Base-by-base conservation (phyloP, 805 yeast species). In the Candida ipomoeae region DNA sequence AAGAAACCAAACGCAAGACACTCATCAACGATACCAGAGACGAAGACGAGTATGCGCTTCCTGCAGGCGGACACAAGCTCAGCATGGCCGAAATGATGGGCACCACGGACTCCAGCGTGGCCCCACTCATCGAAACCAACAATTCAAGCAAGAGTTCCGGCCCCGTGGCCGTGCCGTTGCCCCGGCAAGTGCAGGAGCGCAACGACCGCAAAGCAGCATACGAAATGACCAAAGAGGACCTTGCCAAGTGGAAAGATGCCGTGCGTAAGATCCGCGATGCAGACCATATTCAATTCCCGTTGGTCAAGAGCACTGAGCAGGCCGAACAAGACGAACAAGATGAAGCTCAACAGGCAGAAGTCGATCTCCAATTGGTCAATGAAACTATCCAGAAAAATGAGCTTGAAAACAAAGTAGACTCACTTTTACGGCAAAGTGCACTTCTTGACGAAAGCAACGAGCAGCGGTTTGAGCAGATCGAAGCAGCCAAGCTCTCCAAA, bases 141-240 rank as follows among this genome's bases (percentile, higher is more conserved):
- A 68, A 68, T 3, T 69, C 26, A 14, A 18, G 68, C 37, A 67
- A 71, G 31, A 48, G 36, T n/a, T 51, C 66, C 15, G 74, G 75
- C 54, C 77, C 92, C 1, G 69, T 89, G 44, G 79, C 85, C 0
- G 84, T 89, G 11, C 97, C 98, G 2, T 74, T 90, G 48, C 96
- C 97, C 1, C 81, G 82, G 60, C 81, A 96, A 57, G 83, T 92
- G 49, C 96, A 90, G 67, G 81, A 87, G 59, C 82, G 94, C 63
- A 80, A 85, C 57, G 96, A 91, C 59, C 80, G 98, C 63, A 78
- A 76, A 50, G 97, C 92, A 2, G 98, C 99, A 0, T 91, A 87
- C 65, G 95, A 88, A 50, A 79, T 94, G 33, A 83, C 97, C 41
- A 89, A 85, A 58, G 86, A 85, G 40, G 96, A 94, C 63, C 87